Base-by-base conservation (phyloP, 176 grass and related monocot genomes). In the Dactylis glomerata region DNA sequence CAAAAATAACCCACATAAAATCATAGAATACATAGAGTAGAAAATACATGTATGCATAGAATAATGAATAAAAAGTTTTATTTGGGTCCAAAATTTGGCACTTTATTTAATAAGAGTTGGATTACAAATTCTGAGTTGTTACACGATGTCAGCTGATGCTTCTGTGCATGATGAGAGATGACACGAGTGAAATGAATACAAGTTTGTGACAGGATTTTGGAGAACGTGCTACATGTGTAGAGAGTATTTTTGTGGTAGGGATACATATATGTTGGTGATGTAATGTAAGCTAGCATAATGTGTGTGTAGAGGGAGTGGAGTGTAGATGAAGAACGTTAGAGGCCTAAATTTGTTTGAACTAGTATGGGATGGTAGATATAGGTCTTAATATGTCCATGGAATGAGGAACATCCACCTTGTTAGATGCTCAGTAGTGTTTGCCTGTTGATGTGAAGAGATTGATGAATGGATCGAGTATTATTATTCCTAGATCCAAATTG, bases 181-280 rank as follows among this genome's bases (percentile, higher is more conserved):
- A 42, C 41, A 42, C 9, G 41, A 42, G 41, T 42, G 9, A 42
- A 42, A 42, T 42, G 41, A 42, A 42, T 42, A 42, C 33, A 74
- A 81, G 34, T 28, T 57, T 22, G 24, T 22, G 24, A 19, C 0
- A 17, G 24, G 26, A 24, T 68, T 68, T 41, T 10, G 22, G 62
- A 52, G 32, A 19, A 13, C 16, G 59, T 69, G 19, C 50, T 78
- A 78, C 42, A 54, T 32, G 64, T 37, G 33, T 34, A 72, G 49
- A 45, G 67, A 77, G 17, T 4, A 49, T 58, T 78, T 63, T 88
- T 71, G 65, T 79, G 42, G n/a, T 44, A 64, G 63, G 30, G 13
- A 23, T 49, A 40, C 34, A 6, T 37, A 14, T 67, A 42, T 41
- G 6, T 23, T 50, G 42, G 74, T 76, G 47, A 20, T 55, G 49